Evolutionary conservation across 345 rosid genomes (phyloP), one percentile per base, ranked within the genome.

Genomic region (Erysimum cheiranthoides): DNA sequence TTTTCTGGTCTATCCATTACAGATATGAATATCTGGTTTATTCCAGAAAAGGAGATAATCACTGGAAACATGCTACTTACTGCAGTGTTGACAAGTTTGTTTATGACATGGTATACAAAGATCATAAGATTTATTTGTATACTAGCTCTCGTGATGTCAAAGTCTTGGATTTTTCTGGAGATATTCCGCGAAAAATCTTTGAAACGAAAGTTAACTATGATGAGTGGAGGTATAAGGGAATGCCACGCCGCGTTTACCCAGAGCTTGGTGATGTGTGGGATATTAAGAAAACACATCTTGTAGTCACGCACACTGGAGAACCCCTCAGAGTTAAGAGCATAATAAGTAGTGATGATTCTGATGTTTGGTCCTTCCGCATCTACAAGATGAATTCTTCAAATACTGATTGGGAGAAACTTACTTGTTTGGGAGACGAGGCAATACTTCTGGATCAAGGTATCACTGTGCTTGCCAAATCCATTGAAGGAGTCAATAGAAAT

Each of bases 381-480:
- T 58, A 35, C 63, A 58, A 58, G 13, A 17, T 58, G 43, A 14
- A 58, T 35, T 58, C 43, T 17, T 36, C 46, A 3, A 36, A 60
- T 5, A 18, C 2, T 6, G 1, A 60, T 9, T 60, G 65, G 46
- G 46, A 60, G 31, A 60, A 36, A 60, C 10, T 36, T 10, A 36
- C 10, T 60, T 60, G 31, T 36, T 36, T 60, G 46, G 65, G 43
- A 36, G 46, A 59, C 16, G 46, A 60, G 2, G 45, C 65, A 18
- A 18, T 60, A 35, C 65, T 60, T 60, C 4, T 60, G 46, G 46
- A 60, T 60, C 46, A 5, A 17, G 65, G 65, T 60, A 36, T 60
- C 31, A 60, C 65, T 8, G 30, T 60, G 8, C 16, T 10, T 18
- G 65, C 65, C 13, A 60, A 6, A 3, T 3, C 9, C 30, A 60